Evolutionary conservation across 441 rosid genomes (phyloP), one percentile per base, ranked within the genome.

Genomic region (Mallotus repandus): DNA sequence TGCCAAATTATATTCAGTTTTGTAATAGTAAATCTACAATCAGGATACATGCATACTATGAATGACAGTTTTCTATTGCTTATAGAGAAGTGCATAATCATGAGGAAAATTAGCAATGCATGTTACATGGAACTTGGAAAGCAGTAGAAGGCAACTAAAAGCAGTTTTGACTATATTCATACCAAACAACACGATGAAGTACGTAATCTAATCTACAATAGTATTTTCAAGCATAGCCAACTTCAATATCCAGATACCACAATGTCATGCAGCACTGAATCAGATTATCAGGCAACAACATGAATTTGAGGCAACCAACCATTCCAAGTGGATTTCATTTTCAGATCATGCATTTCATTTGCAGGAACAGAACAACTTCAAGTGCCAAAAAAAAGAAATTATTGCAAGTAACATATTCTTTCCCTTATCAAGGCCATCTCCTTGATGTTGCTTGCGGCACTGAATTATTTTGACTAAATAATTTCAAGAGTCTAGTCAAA

Each of bases 1-100:
- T 9, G 62, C 48, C 43, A 67, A 60, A 9, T 64, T 62, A 52
- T 57, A 25, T 2, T 58, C 69, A 50, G n/a, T 45, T 71, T 60
- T 3, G 32, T 9, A 46, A 58, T 58, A 64, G 41, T 71, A 12
- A 46, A 68, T 35, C 38, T 15, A 35, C 19, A 52, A 9, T 38
- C 9, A 19, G 13, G 18, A 21, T 50, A 35, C 29, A 45, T 48
- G 9, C 12, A 46, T 12, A 7, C 2, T 62, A 61, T 11, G 14
- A 3, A 45, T n/a, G 48, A 18, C 22, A 62, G 45, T 61, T 14
- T 45, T 43, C 29, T 29, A 2, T 43, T n/a, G n/a, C n/a, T n/a
- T n/a, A n/a, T n/a, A n/a, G n/a, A n/a, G n/a, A n/a, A n/a, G n/a
- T n/a, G n/a, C n/a, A n/a, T n/a, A n/a, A n/a, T n/a, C n/a, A n/a